These are phyloP conservation scores for Kalmanozyma brasiliensis DNA, from an alignment of 1,284 basidiomycete genomes.

Conservation along the genomic window DNA sequence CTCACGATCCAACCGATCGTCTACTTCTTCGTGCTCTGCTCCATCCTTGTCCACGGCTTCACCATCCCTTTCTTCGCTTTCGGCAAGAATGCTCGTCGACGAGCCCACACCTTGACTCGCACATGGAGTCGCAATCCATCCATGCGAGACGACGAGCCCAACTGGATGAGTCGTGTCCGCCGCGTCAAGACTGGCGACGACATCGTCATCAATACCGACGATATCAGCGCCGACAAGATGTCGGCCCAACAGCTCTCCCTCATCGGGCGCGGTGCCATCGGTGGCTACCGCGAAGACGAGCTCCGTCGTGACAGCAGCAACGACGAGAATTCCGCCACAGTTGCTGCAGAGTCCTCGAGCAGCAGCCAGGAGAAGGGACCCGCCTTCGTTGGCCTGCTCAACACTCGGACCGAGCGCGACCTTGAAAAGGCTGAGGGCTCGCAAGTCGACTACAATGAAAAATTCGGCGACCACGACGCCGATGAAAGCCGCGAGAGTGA, in stretches of 20 bases:
- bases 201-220: conserved; percentile 47
- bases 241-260: conserved; percentile 55
- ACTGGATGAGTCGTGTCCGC: conserved; percentile 60
- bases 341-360: conserved; percentile 24
- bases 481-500: conserved; percentile 14
- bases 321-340: conserved; percentile 24
- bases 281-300: conserved; percentile 57
- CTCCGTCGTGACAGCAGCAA: conserved; percentile 37
- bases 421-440: conserved; percentile 51
- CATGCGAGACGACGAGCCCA: conserved; percentile 56
- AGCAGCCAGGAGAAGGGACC: conserved; percentile 23
- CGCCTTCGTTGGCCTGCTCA: conserved; percentile 43
- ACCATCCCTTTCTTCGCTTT: conserved; percentile 68
- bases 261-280: conserved; percentile 60
- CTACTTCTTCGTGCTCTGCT: conserved; percentile 67
- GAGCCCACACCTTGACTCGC: conserved; percentile 57
- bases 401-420: conserved; percentile 49
- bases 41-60: conserved; percentile 66
- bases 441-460: conserved; percentile 28
- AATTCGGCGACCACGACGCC: conserved; percentile 6
- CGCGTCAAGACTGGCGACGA: conserved; percentile 53
- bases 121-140: conserved; percentile 59
- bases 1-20: conserved; percentile 66
- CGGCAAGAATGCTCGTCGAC: conserved; percentile 52
- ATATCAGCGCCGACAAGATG: conserved; percentile 53